Base-by-base conservation (phyloP, 306 rosid genomes). In the Senna tora region DNA sequence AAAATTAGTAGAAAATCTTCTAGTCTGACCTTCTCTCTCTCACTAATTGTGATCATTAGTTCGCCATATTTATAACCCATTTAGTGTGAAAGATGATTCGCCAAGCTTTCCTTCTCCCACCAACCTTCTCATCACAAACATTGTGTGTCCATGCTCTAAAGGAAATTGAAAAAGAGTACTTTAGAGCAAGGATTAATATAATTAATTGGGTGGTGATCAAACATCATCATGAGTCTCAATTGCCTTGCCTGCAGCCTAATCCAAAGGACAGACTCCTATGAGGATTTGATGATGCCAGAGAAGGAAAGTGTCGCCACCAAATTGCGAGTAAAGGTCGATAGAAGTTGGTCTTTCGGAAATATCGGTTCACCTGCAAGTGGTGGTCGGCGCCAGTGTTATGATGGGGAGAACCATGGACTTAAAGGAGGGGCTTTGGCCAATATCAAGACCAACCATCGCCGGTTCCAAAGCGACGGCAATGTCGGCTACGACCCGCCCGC, bases 321-420 rank as follows among this genome's bases (percentile, higher is more conserved):
- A 49, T 19, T 69, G 2, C 21, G 77, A 13, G 42, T 50, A 8
- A 13, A 75, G 32, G 74, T 73, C 11, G 86, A 75, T 9, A 82
- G 88, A 77, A 87, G 66, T 59, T 89, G 90, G 91, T 86, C 93
- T 2, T n/a, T n/a, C n/a, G 92, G 93, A 20, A 79, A 76, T 58
- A 17, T 92, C 7, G 39, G 13, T 28, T 5, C 19, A 34, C 20
- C 30, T 25, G 30, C 30, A 25, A 3, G 30, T 25, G 30, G 30
- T 25, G 30, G 30, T 25, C 30, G 30, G 30, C 30, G 30, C 30
- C 30, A 25, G 30, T 25, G 3, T 25, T 25, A 36, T 36, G 39
- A 36, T 36, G 39, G 1, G 33, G 45, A 59, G 39, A 11, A 16
- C n/a, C n/a, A n/a, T 7, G 34, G 39, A 5, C 8, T 3, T 2